Evolutionary conservation across 768 basidiomycete genomes (phyloP), one percentile per base, ranked within the genome.

Genomic region (Collybia sp.): DNA sequence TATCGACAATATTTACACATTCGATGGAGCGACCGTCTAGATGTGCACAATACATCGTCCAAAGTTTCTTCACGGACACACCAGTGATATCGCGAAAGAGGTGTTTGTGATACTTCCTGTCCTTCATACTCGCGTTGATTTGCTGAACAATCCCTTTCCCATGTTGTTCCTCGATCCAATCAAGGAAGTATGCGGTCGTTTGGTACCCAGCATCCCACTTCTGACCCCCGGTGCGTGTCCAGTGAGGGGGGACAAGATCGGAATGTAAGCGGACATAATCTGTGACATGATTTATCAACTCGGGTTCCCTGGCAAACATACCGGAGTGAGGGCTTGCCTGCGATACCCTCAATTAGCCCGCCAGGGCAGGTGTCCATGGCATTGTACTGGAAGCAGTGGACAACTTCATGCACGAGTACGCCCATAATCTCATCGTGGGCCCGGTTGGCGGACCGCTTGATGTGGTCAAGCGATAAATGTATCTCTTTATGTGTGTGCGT

Each of bases 121-220:
- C 70, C 41, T 70, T 71, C 69, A 88, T 64, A 30, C 61, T 56
- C 19, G 56, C 69, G 49, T 89, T 90, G 31, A 91, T 68, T 55
- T 72, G 72, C 35, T 69, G 71, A 8, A 89, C 63, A 8, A 76
- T 74, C 17, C 79, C 78, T 15, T 64, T 61, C 10, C 82, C 78
- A 46, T 75, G 73, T 16, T 69, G 68, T 17, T 58, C 63, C 57
- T 86, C 79, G 48, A 75, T 59, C 85, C 85, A 89, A 43, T 79
- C 75, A 44, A 89, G 75, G 56, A 91, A 89, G 60, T 77, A 89
- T 2, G 75, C 87, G 1, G 88, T 91, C 19, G 69, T 72, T 34
- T 80, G 77, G 60, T 90, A 91, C 12, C 88, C 88, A 15, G 73
- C 80, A 50, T 91, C 87, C 88, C 88, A 90, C 25, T 59, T 63